A percentile compares a stretch with the other conserved stretches of the same genome.
These are phyloP conservation scores for Venturia asperata DNA, from an alignment of 2,329 filamentous ascomycete genomes.

Conservation along the genomic window DNA sequence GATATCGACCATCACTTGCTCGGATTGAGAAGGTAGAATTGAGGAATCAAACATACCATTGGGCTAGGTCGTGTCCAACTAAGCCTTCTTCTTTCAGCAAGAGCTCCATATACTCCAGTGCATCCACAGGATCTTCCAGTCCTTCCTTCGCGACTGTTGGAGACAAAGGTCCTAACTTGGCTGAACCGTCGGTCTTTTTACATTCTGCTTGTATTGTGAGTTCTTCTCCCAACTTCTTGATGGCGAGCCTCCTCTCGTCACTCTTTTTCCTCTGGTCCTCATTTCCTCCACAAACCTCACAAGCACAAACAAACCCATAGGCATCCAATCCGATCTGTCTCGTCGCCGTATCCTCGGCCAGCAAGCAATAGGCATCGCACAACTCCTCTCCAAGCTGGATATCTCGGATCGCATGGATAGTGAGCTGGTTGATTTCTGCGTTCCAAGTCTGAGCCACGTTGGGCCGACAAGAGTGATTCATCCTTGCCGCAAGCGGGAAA, in stretches of 20 bases:
- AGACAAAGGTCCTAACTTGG: constrained; percentile 6
- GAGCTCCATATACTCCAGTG: constrained; percentile 5
- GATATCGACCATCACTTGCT: background rate
- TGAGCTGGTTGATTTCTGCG: background rate
- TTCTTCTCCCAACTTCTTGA: constrained; percentile 21
- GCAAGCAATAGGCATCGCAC: constrained; percentile 16
- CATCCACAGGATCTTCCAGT: constrained; percentile 13
- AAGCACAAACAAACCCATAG: constrained; percentile 29
- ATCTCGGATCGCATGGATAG: constrained; percentile 17
- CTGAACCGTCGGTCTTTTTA: background rate
- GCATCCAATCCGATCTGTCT: constrained; percentile 23
- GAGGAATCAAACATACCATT: background rate
- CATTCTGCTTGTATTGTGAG: constrained; percentile 25
- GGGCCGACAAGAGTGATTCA: constrained; percentile 19
- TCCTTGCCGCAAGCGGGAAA: constrained; percentile 15
- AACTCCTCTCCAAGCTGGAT: constrained; percentile 18
- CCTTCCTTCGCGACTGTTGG: background rate
- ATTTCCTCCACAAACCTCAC: constrained; percentile 24
- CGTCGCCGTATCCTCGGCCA: constrained; percentile 20
- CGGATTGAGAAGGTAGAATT: background rate
- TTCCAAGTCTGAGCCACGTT: constrained; percentile 18
- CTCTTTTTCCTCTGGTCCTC: background rate
- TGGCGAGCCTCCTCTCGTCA: constrained; percentile 12
- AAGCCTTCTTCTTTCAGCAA: constrained; percentile 16
- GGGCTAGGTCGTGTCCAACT: constrained; percentile 14